Conservation (phyloP, 1,284 basidiomycete genomes). For the Trichosporon faecale region DNA sequence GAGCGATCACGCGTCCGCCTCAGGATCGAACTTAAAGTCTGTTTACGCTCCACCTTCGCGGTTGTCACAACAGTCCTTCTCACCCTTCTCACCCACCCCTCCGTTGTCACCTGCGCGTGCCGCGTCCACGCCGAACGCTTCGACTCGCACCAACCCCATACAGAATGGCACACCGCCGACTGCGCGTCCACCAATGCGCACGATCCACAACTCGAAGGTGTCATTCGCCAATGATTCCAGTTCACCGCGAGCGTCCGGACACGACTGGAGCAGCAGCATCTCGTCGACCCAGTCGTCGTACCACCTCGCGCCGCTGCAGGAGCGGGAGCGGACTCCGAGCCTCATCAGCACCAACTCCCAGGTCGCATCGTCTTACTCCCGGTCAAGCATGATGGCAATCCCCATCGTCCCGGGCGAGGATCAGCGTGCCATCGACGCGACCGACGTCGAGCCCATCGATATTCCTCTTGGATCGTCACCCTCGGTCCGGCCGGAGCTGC, state of each 20-base stretch:
- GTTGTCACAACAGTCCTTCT: conserved; percentile 5
- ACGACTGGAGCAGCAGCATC: conserved; percentile 22
- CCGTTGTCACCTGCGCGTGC: conserved; percentile 18
- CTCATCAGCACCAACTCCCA: conserved; percentile 40
- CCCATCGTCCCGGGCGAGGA: conserved; percentile 35
- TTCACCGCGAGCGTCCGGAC: conserved; percentile 12
- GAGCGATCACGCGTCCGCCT: conserved; percentile 4
- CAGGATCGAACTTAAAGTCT: conserved; percentile 2
- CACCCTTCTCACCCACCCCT: conserved; percentile 11
- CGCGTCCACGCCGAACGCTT: conserved; percentile 5
- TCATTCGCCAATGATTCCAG: conserved; percentile 32
- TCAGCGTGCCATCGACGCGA: conserved; percentile 27
- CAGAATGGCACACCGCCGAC: conserved; percentile 23
- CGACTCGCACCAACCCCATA: conserved; percentile 13
- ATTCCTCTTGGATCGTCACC: conserved; percentile 7
- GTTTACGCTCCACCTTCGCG: conserved; percentile 7
- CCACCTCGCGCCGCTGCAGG: conserved; percentile 27
- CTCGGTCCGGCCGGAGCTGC: conserved; percentile 6
- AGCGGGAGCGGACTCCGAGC: conserved; percentile 44
- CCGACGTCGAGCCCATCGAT: conserved; percentile 23
- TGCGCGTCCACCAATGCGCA: conserved; percentile 27
- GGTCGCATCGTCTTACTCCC: conserved; percentile 39
- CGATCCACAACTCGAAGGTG: conserved; percentile 28
- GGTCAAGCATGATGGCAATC: conserved; percentile 37
- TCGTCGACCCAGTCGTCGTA: conserved; percentile 18